These are phyloP conservation scores for Quercus phellos DNA, from an alignment of 331 rosid genomes.

Conservation along the genomic window DNA sequence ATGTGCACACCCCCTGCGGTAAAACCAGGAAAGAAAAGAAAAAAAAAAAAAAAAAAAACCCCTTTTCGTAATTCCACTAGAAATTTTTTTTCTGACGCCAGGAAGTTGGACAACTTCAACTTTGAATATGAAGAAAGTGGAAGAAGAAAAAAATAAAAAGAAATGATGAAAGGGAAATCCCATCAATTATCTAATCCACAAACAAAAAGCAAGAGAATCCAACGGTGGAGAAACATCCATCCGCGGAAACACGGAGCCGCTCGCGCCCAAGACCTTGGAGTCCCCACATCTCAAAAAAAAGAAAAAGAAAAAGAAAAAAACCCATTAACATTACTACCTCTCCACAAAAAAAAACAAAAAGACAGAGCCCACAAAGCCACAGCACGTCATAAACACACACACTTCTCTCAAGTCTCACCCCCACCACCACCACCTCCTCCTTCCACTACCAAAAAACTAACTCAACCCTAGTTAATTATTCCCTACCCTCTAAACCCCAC, in stretches of 20 bases:
- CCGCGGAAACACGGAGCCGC: constrained; percentile 99
- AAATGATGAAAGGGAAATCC: constrained; percentile 23
- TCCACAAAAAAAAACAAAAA: no score
- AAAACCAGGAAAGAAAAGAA: background rate
- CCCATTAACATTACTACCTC: background rate
- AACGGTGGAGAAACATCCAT: constrained; percentile 84
- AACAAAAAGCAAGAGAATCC: constrained; percentile 33
- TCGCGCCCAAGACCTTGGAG: constrained; percentile 82
- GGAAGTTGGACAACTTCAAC: background rate
- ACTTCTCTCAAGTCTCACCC: background rate
- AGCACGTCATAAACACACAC: constrained; percentile 3
- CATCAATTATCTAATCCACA: constrained; percentile 5
- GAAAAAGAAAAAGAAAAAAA: background rate
- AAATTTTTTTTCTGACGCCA: background rate
- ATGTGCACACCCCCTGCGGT: constrained; percentile 4
- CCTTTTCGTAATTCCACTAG: background rate
- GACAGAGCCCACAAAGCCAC: background rate
- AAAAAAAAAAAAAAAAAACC: no score
- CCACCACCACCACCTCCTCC: no score
- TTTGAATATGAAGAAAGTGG: background rate
- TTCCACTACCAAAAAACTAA: constrained; percentile 14
- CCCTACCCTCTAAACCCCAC: constrained; percentile 7
- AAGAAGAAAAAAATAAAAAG: background rate
- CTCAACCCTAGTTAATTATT: constrained; percentile 45
- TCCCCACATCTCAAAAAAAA: constrained; percentile 38